Evolutionary conservation across 108 stramenopile genomes (phyloP), one percentile per base, ranked within the genome.

Genomic region (Phaeodactylum tricornutum): DNA sequence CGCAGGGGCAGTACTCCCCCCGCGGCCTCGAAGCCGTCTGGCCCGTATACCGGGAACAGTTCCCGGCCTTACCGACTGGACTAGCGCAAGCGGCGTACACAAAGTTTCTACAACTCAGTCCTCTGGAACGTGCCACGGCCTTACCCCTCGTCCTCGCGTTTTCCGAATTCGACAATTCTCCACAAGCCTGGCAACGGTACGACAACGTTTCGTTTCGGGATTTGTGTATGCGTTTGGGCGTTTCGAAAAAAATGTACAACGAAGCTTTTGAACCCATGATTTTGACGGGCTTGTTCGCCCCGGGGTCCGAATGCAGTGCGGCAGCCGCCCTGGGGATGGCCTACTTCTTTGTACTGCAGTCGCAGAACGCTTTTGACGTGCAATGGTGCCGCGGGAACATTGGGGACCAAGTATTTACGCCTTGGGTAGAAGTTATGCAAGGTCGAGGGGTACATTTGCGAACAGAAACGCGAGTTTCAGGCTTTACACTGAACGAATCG

Each of bases 181-280:
- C 45, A 0, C 59, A 69, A 34, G 74, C 80, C 0, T 84, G 83
- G 82, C 46, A 64, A 23, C 64, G 65, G 33, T 87, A 81, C 48
- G 86, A 87, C 43, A 19, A 50, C 9, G 37, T 79, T 19, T 79
- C 79, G 23, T 84, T 84, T 55, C 74, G 82, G 3, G 86, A 87
- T 40, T 62, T 87, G 26, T 87, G 82, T 61, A 33, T 66, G 6
- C 50, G 49, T 40, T 45, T 87, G 20, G 86, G 86, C 11, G 80
- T 84, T 0, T 64, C 67, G 7, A 54, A 47, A 23, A 32, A 69
- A 27, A 76, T 79, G 34, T 87, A 87, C 57, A 43, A 66, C 12
- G 86, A 87, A 37, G 79, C 80, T 0, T 84, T 87, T 62, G 86
- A 87, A 59, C 86, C 86, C 29, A 87, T 87, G 86, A 67, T 84